Evolutionary conservation across 2,329 filamentous ascomycete genomes (phyloP), one percentile per base, ranked within the genome.

Genomic region (Colletotrichum aenigma): DNA sequence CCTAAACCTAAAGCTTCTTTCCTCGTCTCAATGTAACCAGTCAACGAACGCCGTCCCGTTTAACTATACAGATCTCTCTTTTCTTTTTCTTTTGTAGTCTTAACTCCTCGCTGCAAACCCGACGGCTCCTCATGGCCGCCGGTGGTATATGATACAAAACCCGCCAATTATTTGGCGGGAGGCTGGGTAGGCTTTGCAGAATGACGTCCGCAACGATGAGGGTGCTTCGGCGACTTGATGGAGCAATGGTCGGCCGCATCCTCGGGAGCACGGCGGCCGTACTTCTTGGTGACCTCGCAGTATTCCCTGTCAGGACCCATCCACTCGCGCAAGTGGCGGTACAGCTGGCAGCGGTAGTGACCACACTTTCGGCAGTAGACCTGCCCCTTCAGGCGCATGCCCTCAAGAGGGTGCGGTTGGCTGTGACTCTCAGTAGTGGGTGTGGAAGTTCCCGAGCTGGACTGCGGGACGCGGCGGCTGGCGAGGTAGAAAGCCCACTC

Each of bases 401-500:
- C 83, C 8, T 88, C 86, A 43, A 90, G 85, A 32, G 83, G 81
- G 68, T 74, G 65, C 52, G 56, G 61, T 10, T 70, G 74, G 32
- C 70, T 76, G 48, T 68, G 72, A 56, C 32, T 55, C 26, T 62
- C 65, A 8, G 75, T 71, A 26, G n/a, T 52, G 32, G 16, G 66
- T 43, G 74, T 76, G 30, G 61, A 70, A 55, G 69, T 48, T 24
- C 68, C 55, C 21, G 55, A 68, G 43, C 65, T 70, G 71, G 32
- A 26, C 36, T 68, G 76, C 73, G 82, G 81, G 62, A 87, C 78
- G 55, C 89, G 84, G 15, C 85, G 85, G 2, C 88, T 87, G 4
- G 90, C 89, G 66, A 89, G 85, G 77, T 91, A 89, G 91, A 91
- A 93, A 60, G 91, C 91, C 87, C 90, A 91, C 80, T 93, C 91